phyloP scores from a whole-genome alignment of 257 asterid species.

The Solanum virginianum region DNA sequence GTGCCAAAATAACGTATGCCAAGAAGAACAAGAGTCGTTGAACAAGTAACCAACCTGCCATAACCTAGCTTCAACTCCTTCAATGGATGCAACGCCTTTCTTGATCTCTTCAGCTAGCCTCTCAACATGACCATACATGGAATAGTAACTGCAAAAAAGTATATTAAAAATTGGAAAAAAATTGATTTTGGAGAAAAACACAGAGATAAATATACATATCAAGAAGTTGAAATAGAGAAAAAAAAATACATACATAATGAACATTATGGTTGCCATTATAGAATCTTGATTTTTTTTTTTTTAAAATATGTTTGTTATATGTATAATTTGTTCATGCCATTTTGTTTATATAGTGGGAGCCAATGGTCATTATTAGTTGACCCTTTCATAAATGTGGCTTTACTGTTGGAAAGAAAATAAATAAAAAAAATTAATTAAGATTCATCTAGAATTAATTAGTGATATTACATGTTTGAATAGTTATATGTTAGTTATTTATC shows the following conservation, averaged over 20 bases:
- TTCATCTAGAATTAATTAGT: neutral
- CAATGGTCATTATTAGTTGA: neutral
- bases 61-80: slow-evolving; percentile 58
- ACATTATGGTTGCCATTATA: slow-evolving; percentile 54
- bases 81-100: slow-evolving; percentile 59
- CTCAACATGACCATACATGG: slow-evolving; percentile 63
- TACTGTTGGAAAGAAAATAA: no score
- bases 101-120: slow-evolving; percentile 56
- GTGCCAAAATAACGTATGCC: no score
- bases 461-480: neutral
- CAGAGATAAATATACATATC: neutral
- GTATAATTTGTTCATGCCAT: neutral
- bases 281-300: neutral
- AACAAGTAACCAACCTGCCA: slow-evolving; percentile 33
- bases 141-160: slow-evolving; percentile 25
- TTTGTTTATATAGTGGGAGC: neutral
- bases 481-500: neutral
- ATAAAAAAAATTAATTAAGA: no score
- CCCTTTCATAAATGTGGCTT: neutral
- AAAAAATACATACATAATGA: slow-evolving; percentile 35
- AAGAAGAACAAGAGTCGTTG: no score
- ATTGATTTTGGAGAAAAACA: neutral
- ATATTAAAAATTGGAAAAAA: no score
- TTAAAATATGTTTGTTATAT: neutral
- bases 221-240: neutral